A percentile compares a stretch with the other conserved stretches of the same genome.
Evolutionary conservation across 2,329 filamentous ascomycete species (phyloP).

Genomic region (Aspergillus calidoustus): DNA sequence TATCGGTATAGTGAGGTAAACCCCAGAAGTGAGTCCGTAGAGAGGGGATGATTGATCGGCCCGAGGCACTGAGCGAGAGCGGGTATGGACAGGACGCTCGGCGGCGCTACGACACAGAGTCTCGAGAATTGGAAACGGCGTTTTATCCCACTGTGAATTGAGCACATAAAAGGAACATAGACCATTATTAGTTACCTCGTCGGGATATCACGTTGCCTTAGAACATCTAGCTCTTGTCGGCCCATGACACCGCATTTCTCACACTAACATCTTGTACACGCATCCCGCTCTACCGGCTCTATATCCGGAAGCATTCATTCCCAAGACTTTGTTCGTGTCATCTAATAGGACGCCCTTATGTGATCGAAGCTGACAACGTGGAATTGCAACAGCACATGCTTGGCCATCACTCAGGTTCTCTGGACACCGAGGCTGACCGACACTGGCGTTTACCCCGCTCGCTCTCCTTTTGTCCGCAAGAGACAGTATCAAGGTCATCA

Average conservation of each 20-base stretch:
- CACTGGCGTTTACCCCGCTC: background rate
- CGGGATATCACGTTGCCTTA: background rate
- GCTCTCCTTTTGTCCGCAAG: background rate
- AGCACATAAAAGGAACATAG: background rate
- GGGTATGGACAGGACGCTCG: background rate
- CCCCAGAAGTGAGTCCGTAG: too few relatives aligned
- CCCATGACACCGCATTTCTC: background rate
- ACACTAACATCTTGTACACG: background rate
- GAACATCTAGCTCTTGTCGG: background rate
- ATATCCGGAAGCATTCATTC: background rate
- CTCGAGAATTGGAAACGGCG: too few relatives aligned
- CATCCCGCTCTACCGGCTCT: background rate
- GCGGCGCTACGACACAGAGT: too few relatives aligned
- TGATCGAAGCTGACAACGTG: background rate
- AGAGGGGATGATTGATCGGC: background rate
- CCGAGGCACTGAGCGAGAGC: background rate
- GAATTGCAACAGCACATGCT: background rate
- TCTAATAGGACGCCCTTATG: background rate
- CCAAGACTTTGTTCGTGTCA: background rate
- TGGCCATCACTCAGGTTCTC: background rate
- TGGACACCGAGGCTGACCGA: background rate
- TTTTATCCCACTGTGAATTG: too few relatives aligned
- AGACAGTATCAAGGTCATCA: background rate
- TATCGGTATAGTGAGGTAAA: too few relatives aligned
- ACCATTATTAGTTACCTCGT: background rate